Evolutionary conservation across 257 asterid genomes (phyloP).

Genomic region (Solanum virginianum): DNA sequence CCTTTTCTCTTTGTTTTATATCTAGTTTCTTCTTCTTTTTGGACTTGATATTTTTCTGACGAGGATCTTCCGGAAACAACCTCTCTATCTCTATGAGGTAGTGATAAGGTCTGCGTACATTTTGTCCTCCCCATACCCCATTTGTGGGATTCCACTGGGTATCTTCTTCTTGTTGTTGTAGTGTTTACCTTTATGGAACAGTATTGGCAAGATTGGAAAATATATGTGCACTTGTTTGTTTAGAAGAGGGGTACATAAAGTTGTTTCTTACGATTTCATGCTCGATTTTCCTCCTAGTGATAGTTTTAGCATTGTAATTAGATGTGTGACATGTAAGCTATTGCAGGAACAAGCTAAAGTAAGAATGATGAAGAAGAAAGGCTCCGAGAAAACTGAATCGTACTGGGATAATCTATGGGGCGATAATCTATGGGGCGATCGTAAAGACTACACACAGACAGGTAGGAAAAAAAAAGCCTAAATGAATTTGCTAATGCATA

Average conservation of each 20-base stretch:
- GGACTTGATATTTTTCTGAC: too few species aligned
- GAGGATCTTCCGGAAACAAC: too few species aligned
- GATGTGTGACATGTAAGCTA: not conserved
- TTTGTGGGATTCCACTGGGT: too few species aligned
- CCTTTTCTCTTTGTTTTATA: too few species aligned
- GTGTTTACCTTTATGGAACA: not conserved
- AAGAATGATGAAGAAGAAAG: constrained; percentile 70
- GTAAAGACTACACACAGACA: constrained; percentile 26
- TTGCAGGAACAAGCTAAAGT: constrained; percentile 62
- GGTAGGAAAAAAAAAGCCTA: constrained; percentile 16
- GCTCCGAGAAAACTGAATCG: constrained; percentile 41
- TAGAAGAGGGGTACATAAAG: not conserved
- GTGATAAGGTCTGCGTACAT: too few species aligned
- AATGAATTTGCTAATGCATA: not conserved
- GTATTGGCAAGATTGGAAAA: not conserved
- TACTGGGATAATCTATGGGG: constrained; percentile 84
- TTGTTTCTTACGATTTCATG: not conserved
- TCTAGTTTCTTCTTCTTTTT: too few species aligned
- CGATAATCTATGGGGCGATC: constrained; percentile 70
- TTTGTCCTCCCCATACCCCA: too few species aligned
- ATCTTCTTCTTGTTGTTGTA: too few species aligned
- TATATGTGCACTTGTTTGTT: not conserved
- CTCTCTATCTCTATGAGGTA: too few species aligned
- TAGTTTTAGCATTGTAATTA: not conserved
- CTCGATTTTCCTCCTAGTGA: not conserved